Evolutionary conservation across 73 alveolate genomes (phyloP).

Genomic region (Tetrahymena malaccensis): DNA sequence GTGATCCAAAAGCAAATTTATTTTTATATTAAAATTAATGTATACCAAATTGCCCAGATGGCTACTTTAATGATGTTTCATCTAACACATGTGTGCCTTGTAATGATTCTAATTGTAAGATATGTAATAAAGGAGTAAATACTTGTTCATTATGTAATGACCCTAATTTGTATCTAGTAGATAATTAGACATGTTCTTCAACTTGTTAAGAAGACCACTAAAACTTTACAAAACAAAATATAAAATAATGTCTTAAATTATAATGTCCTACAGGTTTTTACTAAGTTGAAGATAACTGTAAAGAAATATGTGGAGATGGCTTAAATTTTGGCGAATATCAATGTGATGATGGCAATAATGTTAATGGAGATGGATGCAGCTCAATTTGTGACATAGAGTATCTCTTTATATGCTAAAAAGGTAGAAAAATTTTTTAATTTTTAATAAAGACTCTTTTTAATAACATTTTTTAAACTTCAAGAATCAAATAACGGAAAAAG

Average conservation of each 20-base stretch:
- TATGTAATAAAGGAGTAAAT: neutral
- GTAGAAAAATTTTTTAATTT: neutral
- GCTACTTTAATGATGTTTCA: neutral
- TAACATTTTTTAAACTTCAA: neutral
- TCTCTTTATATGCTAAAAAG: constrained; percentile 42
- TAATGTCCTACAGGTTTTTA: constrained; percentile 16
- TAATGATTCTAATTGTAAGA: neutral
- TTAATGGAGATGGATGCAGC: constrained; percentile 41
- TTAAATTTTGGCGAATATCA: constrained; percentile 12
- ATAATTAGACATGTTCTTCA: neutral
- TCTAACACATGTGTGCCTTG: neutral
- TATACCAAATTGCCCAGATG: neutral
- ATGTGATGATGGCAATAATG: constrained; percentile 52
- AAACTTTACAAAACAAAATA: neutral
- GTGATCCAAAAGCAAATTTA: neutral
- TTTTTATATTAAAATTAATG: neutral
- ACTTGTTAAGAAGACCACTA: neutral
- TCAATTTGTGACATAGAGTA: constrained; percentile 32
- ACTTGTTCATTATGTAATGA: neutral
- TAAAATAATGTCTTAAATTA: neutral
- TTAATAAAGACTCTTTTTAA: no score
- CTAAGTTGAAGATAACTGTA: constrained; percentile 17
- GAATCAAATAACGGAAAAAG: neutral
- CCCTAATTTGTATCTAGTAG: neutral
- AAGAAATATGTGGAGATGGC: constrained; percentile 49